Percentiles rank a stretch among this genome's conserved stretches.
phyloP scores from a whole-genome alignment of 805 yeast genomes.

The Cyberlindnera mississippiensis region DNA sequence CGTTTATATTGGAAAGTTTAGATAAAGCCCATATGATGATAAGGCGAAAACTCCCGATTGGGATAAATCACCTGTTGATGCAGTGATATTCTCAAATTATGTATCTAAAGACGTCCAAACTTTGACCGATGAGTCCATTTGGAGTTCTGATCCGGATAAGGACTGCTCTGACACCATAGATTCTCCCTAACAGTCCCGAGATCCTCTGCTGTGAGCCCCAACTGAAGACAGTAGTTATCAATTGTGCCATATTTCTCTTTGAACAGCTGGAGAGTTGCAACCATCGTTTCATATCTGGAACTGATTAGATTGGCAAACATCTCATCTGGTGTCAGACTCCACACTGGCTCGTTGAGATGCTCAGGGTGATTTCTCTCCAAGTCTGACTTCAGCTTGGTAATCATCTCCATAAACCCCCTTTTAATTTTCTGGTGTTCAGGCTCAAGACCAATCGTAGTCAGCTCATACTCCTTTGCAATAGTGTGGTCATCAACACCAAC shows the following conservation, averaged over 20 bases:
- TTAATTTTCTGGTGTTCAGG: conserved; percentile 36
- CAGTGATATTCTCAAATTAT: too few species aligned
- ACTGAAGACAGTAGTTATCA: conserved; percentile 40
- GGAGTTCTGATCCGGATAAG: conserved; percentile 19
- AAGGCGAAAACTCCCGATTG: too few species aligned
- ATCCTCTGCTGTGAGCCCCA: conserved; percentile 46
- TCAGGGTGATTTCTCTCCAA: conserved; percentile 4
- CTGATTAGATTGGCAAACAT: conserved; percentile 60
- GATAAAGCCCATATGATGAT: too few species aligned
- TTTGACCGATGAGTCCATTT: conserved; percentile 23
- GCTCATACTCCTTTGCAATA: conserved; percentile 71
- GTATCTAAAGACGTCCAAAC: conserved; percentile 4
- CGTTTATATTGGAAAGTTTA: too few species aligned
- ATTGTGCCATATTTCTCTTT: conserved; percentile 52
- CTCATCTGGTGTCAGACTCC: conserved; percentile 31
- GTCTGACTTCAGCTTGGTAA: conserved; percentile 10
- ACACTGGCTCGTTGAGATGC: conserved; percentile 7
- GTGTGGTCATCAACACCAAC: conserved; percentile 63
- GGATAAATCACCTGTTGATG: too few species aligned
- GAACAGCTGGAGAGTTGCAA: conserved; percentile 51
- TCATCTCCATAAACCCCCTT: conserved; percentile 22
- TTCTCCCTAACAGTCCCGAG: conserved; percentile 34
- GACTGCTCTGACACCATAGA: conserved; percentile 23
- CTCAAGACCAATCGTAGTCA: conserved; percentile 60
- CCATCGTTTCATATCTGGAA: conserved; percentile 67